Evolutionary conservation across 352 stramenopile species (phyloP).

Genomic region (Blastocystis sp.): DNA sequence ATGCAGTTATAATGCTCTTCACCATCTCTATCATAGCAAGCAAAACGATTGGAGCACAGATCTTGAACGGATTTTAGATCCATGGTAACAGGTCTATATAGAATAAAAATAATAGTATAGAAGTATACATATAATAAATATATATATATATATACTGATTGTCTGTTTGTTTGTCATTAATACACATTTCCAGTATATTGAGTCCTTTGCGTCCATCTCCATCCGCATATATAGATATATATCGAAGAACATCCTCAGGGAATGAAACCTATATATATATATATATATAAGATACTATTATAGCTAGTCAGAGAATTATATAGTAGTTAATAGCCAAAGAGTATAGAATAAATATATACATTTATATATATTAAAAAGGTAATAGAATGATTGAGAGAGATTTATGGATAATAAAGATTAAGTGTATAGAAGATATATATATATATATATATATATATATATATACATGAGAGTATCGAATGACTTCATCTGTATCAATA

Average conservation of each 20-base stretch:
- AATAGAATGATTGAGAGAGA: too few relatives aligned
- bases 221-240: constrained; percentile 54
- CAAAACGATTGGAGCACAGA: constrained; percentile 54
- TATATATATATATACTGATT: constrained; percentile 42
- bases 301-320: neutral
- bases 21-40: constrained; percentile 58
- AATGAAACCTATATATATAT: constrained; percentile 37
- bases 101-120: too few relatives aligned
- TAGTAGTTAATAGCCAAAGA: too few relatives aligned
- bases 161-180: constrained; percentile 43
- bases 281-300: neutral
- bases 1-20: constrained; percentile 64
- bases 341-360: too few relatives aligned
- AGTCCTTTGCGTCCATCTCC: constrained; percentile 58
- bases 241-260: constrained; percentile 50
- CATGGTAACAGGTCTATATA: constrained; percentile 45
- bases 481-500: constrained; percentile 33
- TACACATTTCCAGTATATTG: constrained; percentile 54
- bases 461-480: neutral
- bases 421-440: too few relatives aligned
- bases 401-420: too few relatives aligned
- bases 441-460: neutral
- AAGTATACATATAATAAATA: too few relatives aligned
- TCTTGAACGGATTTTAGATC: constrained; percentile 54
- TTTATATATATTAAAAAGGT: too few relatives aligned